Evolutionary conservation across 805 yeast species (phyloP).

Genomic region (Ogataea paradorogensis): DNA sequence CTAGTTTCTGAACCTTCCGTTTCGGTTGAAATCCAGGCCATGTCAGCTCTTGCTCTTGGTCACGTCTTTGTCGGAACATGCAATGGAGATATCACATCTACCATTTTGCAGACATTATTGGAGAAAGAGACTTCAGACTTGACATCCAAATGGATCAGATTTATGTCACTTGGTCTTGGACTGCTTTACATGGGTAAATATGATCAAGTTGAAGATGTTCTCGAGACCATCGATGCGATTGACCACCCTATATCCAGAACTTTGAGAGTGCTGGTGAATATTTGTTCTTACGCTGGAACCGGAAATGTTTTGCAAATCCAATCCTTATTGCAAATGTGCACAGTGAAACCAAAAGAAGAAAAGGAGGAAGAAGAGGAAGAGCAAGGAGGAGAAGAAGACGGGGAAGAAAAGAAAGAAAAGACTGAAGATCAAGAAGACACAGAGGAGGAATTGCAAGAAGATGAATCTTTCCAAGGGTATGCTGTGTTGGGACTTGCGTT

Average conservation of each 20-base stretch:
- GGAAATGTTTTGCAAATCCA: constrained; percentile 96
- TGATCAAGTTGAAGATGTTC: constrained; percentile 89
- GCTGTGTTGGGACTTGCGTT: constrained; percentile 94
- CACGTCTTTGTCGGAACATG: constrained; percentile 95
- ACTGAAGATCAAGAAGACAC: constrained; percentile 32
- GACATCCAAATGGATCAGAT: constrained; percentile 81
- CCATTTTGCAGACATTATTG: constrained; percentile 83
- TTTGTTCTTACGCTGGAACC: constrained; percentile 95
- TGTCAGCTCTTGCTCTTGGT: constrained; percentile 90
- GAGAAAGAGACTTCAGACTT: constrained; percentile 80
- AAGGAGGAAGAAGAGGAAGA: constrained; percentile 45
- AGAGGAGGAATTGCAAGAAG: constrained; percentile 39
- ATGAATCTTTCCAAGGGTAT: constrained; percentile 69
- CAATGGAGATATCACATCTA: constrained; percentile 90
- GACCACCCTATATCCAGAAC: constrained; percentile 92
- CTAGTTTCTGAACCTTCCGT: constrained; percentile 73
- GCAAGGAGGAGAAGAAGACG: constrained; percentile 49
- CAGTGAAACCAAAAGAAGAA: constrained; percentile 56
- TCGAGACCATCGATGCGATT: constrained; percentile 91
- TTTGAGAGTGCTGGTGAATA: constrained; percentile 82
- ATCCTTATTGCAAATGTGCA: constrained; percentile 82
- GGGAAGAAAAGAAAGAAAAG: constrained; percentile 24
- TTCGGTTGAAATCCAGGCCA: constrained; percentile 73
- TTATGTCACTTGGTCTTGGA: constrained; percentile 90
- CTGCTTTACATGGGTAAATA: constrained; percentile 89